Evolutionary conservation across 768 basidiomycete genomes (phyloP).

Genomic region (Collybiopsis luxurians): DNA sequence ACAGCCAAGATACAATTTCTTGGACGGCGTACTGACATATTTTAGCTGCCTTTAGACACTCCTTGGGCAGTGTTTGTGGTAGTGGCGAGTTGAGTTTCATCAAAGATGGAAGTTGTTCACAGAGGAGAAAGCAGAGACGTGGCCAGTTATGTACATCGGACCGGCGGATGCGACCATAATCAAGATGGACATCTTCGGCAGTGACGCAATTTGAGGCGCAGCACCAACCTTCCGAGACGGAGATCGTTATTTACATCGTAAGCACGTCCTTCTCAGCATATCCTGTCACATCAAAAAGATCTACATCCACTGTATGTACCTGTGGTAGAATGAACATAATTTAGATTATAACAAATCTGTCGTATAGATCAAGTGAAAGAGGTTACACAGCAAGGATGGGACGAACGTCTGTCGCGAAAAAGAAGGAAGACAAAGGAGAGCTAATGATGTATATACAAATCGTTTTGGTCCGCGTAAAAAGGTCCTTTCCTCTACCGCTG

Average conservation of each 20-base stretch:
- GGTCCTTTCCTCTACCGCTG: too few relatives aligned
- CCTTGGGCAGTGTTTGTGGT: constrained; percentile 67
- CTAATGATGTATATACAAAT: too few relatives aligned
- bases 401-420: too few relatives aligned
- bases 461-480: too few relatives aligned
- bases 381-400: too few relatives aligned
- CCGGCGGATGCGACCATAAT: too few relatives aligned
- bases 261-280: too few relatives aligned
- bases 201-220: not conserved
- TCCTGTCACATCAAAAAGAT: too few relatives aligned
- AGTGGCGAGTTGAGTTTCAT: constrained; percentile 51
- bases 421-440: not conserved
- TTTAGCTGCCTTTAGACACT: constrained; percentile 84
- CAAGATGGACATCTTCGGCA: not conserved
- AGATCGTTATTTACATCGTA: too few relatives aligned
- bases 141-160: not conserved
- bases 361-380: too few relatives aligned
- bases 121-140: not conserved
- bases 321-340: not conserved
- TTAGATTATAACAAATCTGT: not conserved
- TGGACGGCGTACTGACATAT: constrained; percentile 84
- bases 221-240: too few relatives aligned
- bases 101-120: constrained; percentile 3
- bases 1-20: too few relatives aligned
- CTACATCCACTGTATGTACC: not conserved